phyloP scores from a whole-genome alignment of 495 filamentous ascomycete genomes.

The Penicillium pulvis region DNA sequence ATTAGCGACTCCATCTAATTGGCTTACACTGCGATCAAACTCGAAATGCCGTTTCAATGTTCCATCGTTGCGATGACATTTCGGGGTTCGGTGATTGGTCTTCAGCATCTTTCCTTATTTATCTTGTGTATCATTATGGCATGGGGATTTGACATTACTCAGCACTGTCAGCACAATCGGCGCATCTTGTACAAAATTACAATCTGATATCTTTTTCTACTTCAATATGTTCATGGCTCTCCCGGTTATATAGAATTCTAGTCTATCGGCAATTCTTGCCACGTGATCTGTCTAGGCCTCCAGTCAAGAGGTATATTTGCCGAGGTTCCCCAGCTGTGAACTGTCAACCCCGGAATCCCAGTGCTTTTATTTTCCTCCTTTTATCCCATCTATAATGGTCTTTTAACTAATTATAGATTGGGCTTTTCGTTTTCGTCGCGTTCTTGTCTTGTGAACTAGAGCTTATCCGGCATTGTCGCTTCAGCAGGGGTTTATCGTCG shows the following conservation, averaged over 20 bases:
- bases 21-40: not conserved
- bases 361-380: not conserved
- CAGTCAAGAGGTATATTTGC: slow-evolving; percentile 3
- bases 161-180: slow-evolving; percentile 41
- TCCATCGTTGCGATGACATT: slow-evolving; percentile 7
- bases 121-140: slow-evolving; percentile 38
- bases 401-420: not conserved
- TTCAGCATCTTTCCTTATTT: slow-evolving; percentile 18
- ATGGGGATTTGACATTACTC: slow-evolving; percentile 32
- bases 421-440: not conserved
- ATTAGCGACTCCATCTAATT: slow-evolving; percentile 34
- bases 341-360: slow-evolving; percentile 8
- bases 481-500: not conserved
- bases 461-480: not conserved
- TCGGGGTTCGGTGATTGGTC: slow-evolving; percentile 15
- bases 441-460: not conserved
- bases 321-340: slow-evolving; percentile 23
- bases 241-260: not conserved
- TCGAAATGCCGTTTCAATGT: not conserved
- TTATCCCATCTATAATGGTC: not conserved
- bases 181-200: slow-evolving; percentile 40
- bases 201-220: slow-evolving; percentile 26
- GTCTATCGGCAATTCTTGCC: not conserved
- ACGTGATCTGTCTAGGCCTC: slow-evolving; percentile 9
- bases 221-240: not conserved